Evolutionary conservation across 345 rosid species (phyloP).

Genomic region (Syzygium aromaticum): DNA sequence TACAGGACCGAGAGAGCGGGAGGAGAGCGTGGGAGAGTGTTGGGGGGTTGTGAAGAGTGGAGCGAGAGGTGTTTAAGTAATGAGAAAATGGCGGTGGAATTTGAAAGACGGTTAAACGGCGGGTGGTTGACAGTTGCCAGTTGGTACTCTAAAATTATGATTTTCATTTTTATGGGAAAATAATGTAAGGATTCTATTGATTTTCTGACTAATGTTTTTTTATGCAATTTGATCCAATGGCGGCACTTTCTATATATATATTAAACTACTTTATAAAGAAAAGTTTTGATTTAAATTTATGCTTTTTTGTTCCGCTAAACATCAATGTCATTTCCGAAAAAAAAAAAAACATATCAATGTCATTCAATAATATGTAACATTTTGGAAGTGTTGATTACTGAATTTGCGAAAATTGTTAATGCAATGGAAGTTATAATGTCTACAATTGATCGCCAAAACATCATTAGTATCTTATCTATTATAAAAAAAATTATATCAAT

Average conservation of each 20-base stretch:
- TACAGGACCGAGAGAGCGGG: neutral
- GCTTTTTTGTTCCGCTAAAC: too few species aligned
- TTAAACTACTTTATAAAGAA: too few species aligned
- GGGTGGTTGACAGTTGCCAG: neutral
- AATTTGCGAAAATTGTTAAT: too few species aligned
- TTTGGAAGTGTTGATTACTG: fast-evolving
- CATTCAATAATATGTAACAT: too few species aligned
- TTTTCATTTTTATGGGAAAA: neutral
- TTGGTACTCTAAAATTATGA: neutral
- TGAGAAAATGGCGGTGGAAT: neutral
- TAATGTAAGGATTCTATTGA: too few species aligned
- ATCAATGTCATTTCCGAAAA: too few species aligned
- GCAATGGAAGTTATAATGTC: fast-evolving
- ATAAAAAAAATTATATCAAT: too few species aligned
- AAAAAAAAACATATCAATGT: too few species aligned
- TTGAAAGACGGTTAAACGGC: neutral
- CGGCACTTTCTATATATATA: fast-evolving
- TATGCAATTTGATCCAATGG: fast-evolving
- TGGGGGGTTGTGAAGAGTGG: neutral
- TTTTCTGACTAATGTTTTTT: too few species aligned
- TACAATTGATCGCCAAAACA: fast-evolving
- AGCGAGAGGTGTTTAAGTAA: neutral
- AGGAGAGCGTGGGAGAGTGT: neutral
- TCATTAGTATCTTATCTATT: too few species aligned
- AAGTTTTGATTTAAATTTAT: too few species aligned